These are phyloP conservation scores for Coleophoma cylindrospora DNA, from an alignment of 2,329 filamentous ascomycete species.

Conservation along the genomic window DNA sequence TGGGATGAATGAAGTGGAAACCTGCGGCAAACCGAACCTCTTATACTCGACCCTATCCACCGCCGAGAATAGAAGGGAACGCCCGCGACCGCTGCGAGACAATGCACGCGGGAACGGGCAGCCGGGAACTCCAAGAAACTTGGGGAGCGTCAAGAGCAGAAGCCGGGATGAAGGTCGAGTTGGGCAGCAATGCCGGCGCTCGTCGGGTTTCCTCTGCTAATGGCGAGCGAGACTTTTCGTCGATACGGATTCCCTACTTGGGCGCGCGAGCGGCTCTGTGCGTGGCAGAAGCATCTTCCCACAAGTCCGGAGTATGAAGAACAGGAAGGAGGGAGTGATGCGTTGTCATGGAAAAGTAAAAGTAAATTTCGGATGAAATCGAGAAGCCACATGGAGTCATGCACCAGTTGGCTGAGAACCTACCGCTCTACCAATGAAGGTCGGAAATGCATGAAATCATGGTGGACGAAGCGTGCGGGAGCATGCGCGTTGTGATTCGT, in stretches of 20 bases:
- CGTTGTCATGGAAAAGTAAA: constrained; percentile 9
- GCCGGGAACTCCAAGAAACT: neutral
- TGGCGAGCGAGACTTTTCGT: neutral
- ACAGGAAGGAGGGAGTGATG: constrained; percentile 6
- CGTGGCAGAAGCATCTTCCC: no score
- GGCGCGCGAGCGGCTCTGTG: no score
- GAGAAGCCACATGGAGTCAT: no score
- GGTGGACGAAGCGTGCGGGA: constrained; percentile 8
- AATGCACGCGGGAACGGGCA: neutral
- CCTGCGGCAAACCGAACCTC: constrained; percentile 18
- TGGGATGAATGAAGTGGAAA: constrained; percentile 6
- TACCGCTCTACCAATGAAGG: no score
- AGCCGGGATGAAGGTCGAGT: neutral
- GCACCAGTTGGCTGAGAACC: no score
- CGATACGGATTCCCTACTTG: neutral
- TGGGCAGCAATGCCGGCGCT: constrained; percentile 1
- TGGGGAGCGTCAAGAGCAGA: neutral
- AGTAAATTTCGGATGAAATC: no score
- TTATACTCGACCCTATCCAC: constrained; percentile 15
- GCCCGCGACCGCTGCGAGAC: no score
- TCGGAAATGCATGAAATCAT: no score
- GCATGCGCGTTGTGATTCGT: no score
- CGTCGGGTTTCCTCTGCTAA: neutral
- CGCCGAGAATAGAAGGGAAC: neutral
- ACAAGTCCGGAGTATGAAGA: no score